Conservation (phyloP, 2,329 filamentous ascomycete genomes). For the Aspergillus melleus region DNA sequence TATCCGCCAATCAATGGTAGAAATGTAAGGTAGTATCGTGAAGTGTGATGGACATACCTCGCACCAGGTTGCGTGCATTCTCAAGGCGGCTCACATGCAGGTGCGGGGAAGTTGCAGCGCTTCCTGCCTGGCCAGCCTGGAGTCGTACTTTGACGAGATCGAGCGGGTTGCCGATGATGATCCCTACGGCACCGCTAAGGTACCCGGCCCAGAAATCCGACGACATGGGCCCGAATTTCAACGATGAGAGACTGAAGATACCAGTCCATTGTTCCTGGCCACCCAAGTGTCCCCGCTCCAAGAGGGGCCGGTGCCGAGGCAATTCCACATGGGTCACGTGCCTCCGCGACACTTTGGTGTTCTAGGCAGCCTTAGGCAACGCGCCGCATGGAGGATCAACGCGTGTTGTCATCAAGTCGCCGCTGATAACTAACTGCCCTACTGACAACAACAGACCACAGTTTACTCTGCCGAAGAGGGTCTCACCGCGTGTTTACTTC, state of each 20-base stretch:
- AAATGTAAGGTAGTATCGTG: not conserved
- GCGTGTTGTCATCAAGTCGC: constrained; percentile 14
- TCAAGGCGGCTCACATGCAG: constrained; percentile 35
- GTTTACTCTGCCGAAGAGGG: not conserved
- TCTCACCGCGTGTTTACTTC: not conserved
- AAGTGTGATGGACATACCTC: constrained; percentile 30
- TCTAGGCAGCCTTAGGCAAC: constrained; percentile 17
- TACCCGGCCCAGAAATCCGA: constrained; percentile 95
- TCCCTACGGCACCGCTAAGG: constrained; percentile 79
- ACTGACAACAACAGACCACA: not conserved
- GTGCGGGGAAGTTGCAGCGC: constrained; percentile 20
- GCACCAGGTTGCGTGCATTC: constrained; percentile 36
- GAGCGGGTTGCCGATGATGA: constrained; percentile 84
- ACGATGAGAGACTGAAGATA: not conserved
- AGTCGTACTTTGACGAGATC: constrained; percentile 77
- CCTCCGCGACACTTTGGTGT: constrained; percentile 36
- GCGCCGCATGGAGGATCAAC: constrained; percentile 18
- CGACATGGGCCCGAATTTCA: constrained; percentile 57
- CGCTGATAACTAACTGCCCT: not conserved
- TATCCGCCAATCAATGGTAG: not conserved
- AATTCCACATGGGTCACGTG: constrained; percentile 26
- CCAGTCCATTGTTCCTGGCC: not conserved
- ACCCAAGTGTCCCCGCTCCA: not conserved
- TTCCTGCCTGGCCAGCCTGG: constrained; percentile 59
- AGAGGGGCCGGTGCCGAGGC: not conserved